Conservation (phyloP, 495 filamentous ascomycete genomes). For the Cercophora scortea region DNA sequence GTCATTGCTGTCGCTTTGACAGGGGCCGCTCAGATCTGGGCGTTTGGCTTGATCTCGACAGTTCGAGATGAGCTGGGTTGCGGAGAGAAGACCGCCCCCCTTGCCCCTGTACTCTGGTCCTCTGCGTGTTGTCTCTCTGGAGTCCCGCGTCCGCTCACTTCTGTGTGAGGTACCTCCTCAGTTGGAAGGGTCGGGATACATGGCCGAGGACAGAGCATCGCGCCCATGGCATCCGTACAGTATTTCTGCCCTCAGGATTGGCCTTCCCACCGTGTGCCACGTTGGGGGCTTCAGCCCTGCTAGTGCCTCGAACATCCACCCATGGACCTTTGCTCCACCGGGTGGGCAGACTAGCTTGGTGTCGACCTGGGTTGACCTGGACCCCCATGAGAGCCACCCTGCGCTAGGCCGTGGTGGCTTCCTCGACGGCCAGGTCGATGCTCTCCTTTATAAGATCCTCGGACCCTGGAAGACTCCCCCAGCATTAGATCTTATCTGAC, state of each 20-base stretch:
- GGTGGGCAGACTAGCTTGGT: neutral
- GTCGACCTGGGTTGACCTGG: too few relatives aligned
- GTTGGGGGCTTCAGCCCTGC: neutral
- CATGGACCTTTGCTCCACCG: neutral
- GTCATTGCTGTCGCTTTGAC: neutral
- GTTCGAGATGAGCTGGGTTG: neutral
- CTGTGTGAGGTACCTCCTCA: too few relatives aligned
- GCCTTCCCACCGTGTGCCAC: neutral
- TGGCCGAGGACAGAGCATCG: too few relatives aligned
- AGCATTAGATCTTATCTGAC: neutral
- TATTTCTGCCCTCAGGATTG: too few relatives aligned
- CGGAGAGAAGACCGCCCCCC: conserved; percentile 8
- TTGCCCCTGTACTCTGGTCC: conserved; percentile 2
- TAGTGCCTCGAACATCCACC: neutral
- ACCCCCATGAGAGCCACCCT: too few relatives aligned
- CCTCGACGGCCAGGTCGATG: neutral
- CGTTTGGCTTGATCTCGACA: neutral
- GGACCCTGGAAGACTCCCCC: neutral
- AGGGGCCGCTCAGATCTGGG: neutral
- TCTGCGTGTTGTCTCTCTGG: too few relatives aligned
- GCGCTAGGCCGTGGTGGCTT: neutral
- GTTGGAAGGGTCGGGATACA: too few relatives aligned
- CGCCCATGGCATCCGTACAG: too few relatives aligned
- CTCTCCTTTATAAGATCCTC: conserved; percentile 2
- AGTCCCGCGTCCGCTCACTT: too few relatives aligned